Evolutionary conservation across 1,139 yeast genomes (phyloP), one percentile per base, ranked within the genome.

Genomic region (Candida tropicalis): DNA sequence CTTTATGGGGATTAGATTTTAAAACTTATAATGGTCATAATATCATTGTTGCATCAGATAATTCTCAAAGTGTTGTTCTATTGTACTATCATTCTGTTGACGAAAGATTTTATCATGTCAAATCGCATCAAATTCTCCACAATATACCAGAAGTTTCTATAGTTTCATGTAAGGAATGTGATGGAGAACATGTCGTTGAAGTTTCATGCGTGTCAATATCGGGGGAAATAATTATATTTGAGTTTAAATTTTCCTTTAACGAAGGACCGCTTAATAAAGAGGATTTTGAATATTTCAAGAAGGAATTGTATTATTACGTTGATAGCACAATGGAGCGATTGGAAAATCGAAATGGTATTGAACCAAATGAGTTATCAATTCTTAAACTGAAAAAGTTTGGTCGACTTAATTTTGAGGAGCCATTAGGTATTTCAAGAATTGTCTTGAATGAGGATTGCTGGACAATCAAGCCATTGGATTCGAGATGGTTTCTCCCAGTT

Each of bases 1-100:
- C 88, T 0, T 79, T 76, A 0, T 85, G 93, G 93, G 90, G 90
- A 0, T 56, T 82, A 16, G 87, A 81, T 52, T 60, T 68, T 38
- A 40, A 53, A 22, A 42, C 54, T 1, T 62, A 59, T 41, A 56
- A n/a, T 25, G 49, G 23, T 3, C 73, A 66, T 40, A 60, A 72
- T 45, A 49, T 79, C 18, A 48, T 84, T 9, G 80, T 69, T 0
- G 69, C 77, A 0, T 77, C 88, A 0, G 89, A 83, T 51, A 85
- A 85, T 56, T 70, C 81, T 2, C 79, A 73, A 45, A 62, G 65
- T 12, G 59, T 81, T 1, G 65, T 77, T 0, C 47, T 81, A 3
- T 68, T 77, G 44, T 65, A 70, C 46, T 65, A 66, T 46, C 62
- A 63, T 39, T 48, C 46, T 3, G 40, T 13, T 2, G 72, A 65